Evolutionary conservation across 768 basidiomycete genomes (phyloP).

Genomic region (Rhizopogon salebrosus): DNA sequence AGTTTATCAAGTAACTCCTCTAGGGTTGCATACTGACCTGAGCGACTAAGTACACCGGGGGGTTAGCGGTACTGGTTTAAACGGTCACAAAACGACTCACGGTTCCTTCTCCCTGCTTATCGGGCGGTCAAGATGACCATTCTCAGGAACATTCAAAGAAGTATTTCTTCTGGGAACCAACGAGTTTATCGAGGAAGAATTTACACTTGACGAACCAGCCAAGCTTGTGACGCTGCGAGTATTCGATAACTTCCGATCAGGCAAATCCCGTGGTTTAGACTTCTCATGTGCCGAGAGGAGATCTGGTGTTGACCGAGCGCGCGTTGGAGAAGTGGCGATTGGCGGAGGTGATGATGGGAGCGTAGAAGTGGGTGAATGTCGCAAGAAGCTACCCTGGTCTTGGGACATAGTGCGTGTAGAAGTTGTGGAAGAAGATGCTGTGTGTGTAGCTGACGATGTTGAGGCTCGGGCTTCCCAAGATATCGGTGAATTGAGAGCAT

Average conservation of each 20-base stretch:
- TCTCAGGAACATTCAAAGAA: constrained; percentile 14
- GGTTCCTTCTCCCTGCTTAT: constrained; percentile 42
- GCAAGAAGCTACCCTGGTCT: constrained; percentile 20
- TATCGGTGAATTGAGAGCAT: constrained; percentile 42
- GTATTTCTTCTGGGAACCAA: constrained; percentile 11
- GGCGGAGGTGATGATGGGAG: constrained; percentile 34
- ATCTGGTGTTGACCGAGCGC: constrained; percentile 54
- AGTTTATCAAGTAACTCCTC: constrained; percentile 81
- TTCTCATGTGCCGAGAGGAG: constrained; percentile 39
- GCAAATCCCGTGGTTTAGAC: constrained; percentile 20
- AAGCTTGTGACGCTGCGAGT: constrained; percentile 24
- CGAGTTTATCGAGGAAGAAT: constrained; percentile 11
- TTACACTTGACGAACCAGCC: constrained; percentile 14
- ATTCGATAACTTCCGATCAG: constrained; percentile 26
- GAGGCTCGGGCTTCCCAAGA: constrained; percentile 52
- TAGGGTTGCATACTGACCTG: constrained; percentile 67
- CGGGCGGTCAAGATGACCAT: constrained; percentile 18
- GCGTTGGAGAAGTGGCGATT: constrained; percentile 42
- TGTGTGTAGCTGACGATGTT: constrained; percentile 48
- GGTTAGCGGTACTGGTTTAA: constrained; percentile 8
- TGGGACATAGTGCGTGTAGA: constrained; percentile 29
- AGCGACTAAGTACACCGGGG: constrained; percentile 32
- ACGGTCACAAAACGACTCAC: constrained; percentile 31
- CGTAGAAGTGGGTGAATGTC: constrained; percentile 28
- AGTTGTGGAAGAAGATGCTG: constrained; percentile 36